Evolutionary conservation across 2,329 filamentous ascomycete genomes (phyloP), one percentile per base, ranked within the genome.

Genomic region (Trichoderma sp.): DNA sequence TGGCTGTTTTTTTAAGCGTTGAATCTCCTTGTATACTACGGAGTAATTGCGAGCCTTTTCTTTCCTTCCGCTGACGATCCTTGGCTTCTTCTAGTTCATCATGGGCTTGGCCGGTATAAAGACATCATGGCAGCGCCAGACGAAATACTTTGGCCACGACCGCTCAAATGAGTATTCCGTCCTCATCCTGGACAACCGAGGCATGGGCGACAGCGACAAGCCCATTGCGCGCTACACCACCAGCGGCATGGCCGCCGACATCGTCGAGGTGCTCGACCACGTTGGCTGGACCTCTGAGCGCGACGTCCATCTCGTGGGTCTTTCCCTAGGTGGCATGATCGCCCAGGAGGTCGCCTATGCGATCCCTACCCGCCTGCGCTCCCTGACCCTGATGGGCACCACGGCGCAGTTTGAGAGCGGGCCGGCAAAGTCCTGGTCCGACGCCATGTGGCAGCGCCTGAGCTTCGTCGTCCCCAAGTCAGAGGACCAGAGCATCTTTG

Each of bases 321-420:
- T 95, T 74, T 93, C 91, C 72, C 92, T 97, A 87, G 94, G 94
- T 74, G 94, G 94, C 77, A 97, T 97, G 94, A 95, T 97, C 76
- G 89, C 93, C 3, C 94, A 97, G 81, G 94, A 97, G 82, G 78
- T 97, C 4, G 89, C 86, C 26, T 84, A 81, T 75, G 80, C 84
- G n/a, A 81, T 84, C 34, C 89, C 89, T 0, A 74, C 81, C 14
- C 83, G 87, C 61, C 79, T 93, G 68, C 82, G 83, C 28, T 88
- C 86, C 18, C 82, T 93, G 21, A 86, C 83, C 39, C 85, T 93
- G 3, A 81, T 90, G 73, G 89, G 86, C 79, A 92, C 91, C 2
- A 88, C 90, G 1, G 87, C 89, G 5, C 79, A 80, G 39, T 84
- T 92, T 72, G 86, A 90, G 74, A 90, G 90, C 81, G 90, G 89